Percentiles rank a stretch among this genome's conserved stretches.
Conservation (phyloP, 768 basidiomycete species). For the Trametes meyenii region DNA sequence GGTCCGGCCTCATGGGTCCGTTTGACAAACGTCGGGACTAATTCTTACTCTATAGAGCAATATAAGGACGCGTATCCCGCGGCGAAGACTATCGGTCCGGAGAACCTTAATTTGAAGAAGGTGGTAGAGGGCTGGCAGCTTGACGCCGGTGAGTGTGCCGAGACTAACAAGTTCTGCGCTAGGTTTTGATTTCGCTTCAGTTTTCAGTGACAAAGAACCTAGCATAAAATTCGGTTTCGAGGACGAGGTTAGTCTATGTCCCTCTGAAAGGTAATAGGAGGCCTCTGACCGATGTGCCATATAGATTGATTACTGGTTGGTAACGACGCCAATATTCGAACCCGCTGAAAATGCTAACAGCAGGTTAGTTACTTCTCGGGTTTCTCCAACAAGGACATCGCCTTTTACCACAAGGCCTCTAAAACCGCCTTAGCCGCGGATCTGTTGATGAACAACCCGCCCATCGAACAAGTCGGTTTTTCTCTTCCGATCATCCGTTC, state of each 20-base stretch:
- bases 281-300: not conserved
- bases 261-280: not conserved
- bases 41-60: constrained; percentile 32
- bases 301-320: constrained; percentile 16
- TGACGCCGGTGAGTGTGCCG: constrained; percentile 51
- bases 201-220: constrained; percentile 25
- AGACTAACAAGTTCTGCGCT: too few species aligned
- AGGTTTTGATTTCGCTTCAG: constrained; percentile 1
- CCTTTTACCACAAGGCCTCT: constrained; percentile 69
- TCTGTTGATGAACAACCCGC: constrained; percentile 77
- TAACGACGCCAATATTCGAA: not conserved
- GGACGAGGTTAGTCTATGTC: constrained; percentile 47
- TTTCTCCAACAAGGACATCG: constrained; percentile 71
- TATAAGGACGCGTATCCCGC: constrained; percentile 58
- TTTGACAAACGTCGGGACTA: constrained; percentile 21
- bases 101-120: constrained; percentile 49
- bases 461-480: constrained; percentile 60
- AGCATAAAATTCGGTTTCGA: constrained; percentile 73
- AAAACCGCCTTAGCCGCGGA: constrained; percentile 77
- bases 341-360: not conserved
- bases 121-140: constrained; percentile 51
- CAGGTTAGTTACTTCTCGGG: constrained; percentile 60
- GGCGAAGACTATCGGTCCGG: constrained; percentile 72
- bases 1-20: not conserved
- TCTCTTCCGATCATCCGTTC: not conserved